Evolutionary conservation across 495 filamentous ascomycete species (phyloP), one percentile per base, ranked within the genome.

Genomic region (Aspergillus incahuasiensis): DNA sequence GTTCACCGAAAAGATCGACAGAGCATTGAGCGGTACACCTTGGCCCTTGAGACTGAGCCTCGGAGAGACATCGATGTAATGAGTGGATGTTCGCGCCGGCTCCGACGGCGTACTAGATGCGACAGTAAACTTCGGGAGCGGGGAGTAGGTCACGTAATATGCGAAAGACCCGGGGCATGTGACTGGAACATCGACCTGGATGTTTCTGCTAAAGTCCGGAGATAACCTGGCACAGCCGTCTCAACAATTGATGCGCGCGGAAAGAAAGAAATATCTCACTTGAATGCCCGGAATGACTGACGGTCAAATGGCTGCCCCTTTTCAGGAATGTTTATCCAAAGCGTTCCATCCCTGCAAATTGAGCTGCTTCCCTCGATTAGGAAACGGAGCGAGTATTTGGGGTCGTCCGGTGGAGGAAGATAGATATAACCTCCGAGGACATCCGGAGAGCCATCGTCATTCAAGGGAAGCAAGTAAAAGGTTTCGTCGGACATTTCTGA

Each of bases 291-390:
- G 65, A 92, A 99, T 8, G 81, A 79, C 60, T 86, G 76, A 54
- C 95, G 84, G 45, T 81, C 76, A 63, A 97, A 97, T 12, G 80
- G 73, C 53, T 82, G 75, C 43, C 86, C 90, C 58, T 81, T 78
- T 57, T 84, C 82, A 2, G 95, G 95, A 52, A 96, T 86, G 70
- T 99, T 97, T 54, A 94, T 88, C 92, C 94, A 97, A 49, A 99
- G 77, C 61, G 87, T 95, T 39, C 95, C 95, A 66, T 96, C 78
- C 47, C 90, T 81, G 72, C 91, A 96, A 74, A 97, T 95, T 38
- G 94, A 95, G 70, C 91, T 96, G 42, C 90, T 91, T 48, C 95
- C 95, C 70, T 97, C 91, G 63, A 99, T 95, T 40, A 89, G 83
- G 69, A 99, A 97, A 22, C 95, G 85, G 41, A 99, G 78, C 44